Evolutionary conservation across 2,329 filamentous ascomycete species (phyloP), one percentile per base, ranked within the genome.

Genomic region (Penicillium concentricum): DNA sequence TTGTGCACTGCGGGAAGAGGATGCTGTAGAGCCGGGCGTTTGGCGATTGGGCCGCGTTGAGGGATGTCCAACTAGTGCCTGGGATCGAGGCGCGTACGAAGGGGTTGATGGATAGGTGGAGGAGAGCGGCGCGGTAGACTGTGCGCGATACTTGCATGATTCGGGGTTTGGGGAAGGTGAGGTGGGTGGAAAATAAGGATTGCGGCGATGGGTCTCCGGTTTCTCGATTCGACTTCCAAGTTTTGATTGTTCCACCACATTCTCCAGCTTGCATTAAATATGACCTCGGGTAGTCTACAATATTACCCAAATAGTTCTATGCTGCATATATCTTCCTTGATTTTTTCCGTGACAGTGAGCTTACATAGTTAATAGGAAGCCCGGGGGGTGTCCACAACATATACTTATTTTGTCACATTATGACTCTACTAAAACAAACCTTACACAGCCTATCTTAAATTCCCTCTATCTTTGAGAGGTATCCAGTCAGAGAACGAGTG

Each of bases 1-100:
- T 18, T 35, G 62, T 45, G 63, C 71, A 67, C 66, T 71, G 60
- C 9, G 65, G 65, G 59, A 67, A 69, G 61, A 72, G 59, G 62
- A 68, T 54, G 37, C 52, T 61, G 62, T 58, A 62, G 18, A 64
- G 56, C 12, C 66, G 66, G 24, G 57, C 57, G 53, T 44, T 56
- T 22, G 56, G 42, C 16, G 44, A 5, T 46, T 57, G 59, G 42
- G 49, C 5, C 32, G 46, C 30, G 54, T 43, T 56, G 34, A 58
- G 51, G 18, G 47, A 32, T 16, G 57, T n/a, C 38, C 50, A 53
- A 38, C 51, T 28, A 32, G 47, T 32, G 3, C 15, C 39, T 18
- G 62, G 54, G 35, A 61, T 48, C 22, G 63, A 57, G 20, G 67
- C 63, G 47, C 66, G 69, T 8, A 51, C 51, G 13, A 65, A 37